A percentile compares a stretch with the other conserved stretches of the same genome.
Evolutionary conservation across 1,139 yeast species (phyloP).

Genomic region (Protomyces inouyei): DNA sequence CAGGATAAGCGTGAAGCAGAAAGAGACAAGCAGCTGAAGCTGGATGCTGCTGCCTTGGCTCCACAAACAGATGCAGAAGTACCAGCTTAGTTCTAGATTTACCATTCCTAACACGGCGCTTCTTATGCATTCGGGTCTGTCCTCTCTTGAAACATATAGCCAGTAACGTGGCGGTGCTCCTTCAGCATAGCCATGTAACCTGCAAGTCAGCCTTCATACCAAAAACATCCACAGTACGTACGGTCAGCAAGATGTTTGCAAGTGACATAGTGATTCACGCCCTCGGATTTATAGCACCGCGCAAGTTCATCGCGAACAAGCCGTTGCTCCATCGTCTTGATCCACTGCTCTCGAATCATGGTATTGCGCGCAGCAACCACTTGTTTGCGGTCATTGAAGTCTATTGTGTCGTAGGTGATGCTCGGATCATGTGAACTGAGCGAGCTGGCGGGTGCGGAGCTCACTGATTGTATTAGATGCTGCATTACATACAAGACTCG

Average conservation of each 20-base stretch:
- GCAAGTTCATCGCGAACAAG: conserved; percentile 33
- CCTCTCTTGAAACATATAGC: conserved; percentile 4
- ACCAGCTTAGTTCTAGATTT: not conserved
- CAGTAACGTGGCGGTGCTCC: conserved; percentile 24
- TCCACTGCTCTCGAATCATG: conserved; percentile 27
- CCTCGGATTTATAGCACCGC: conserved; percentile 33
- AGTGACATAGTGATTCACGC: conserved; percentile 34
- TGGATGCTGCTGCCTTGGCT: not conserved
- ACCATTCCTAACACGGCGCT: not conserved
- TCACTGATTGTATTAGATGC: not conserved
- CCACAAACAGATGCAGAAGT: not conserved
- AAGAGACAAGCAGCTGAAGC: not conserved
- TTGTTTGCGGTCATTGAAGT: conserved; percentile 7
- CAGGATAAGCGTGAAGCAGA: not conserved
- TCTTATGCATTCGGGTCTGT: not conserved
- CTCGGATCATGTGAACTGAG: not conserved
- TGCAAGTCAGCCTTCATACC: not conserved
- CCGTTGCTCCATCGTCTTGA: conserved; percentile 32
- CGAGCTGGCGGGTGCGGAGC: not conserved
- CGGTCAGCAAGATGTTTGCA: conserved; percentile 33
- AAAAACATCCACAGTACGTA: not conserved
- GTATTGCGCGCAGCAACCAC: conserved; percentile 24
- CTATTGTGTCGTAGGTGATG: not conserved
- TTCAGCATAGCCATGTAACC: conserved; percentile 25
- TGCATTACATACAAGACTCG: too few relatives aligned